Percentiles rank a stretch among this genome's conserved stretches.
Evolutionary conservation across 768 basidiomycete species (phyloP).

Genomic region (Lentinula lateritia): DNA sequence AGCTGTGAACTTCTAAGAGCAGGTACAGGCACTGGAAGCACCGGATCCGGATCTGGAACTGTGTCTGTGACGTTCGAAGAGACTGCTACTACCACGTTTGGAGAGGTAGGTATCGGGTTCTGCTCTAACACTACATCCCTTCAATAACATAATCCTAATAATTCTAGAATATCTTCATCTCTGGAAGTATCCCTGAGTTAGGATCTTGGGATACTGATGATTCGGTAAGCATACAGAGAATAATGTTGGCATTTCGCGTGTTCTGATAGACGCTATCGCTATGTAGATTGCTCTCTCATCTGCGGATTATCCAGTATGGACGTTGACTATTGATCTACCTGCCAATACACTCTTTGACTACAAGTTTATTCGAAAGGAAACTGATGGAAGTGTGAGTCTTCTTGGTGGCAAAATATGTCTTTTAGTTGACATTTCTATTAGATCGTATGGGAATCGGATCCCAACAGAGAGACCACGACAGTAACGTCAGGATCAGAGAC

Average conservation of each 20-base stretch:
- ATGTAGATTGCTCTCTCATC: conserved; percentile 46
- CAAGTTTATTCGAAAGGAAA: conserved; percentile 57
- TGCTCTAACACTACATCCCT: neutral
- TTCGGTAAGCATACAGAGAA: conserved; percentile 26
- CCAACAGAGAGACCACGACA: conserved; percentile 45
- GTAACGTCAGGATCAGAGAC: conserved; percentile 33
- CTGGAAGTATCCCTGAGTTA: conserved; percentile 50
- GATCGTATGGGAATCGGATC: conserved; percentile 61
- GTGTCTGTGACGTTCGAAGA: conserved; percentile 45
- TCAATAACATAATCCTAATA: neutral
- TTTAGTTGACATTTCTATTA: conserved; percentile 11
- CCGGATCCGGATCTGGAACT: conserved; percentile 4
- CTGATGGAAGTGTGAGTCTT: conserved; percentile 39
- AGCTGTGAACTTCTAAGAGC: conserved; percentile 2
- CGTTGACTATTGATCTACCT: conserved; percentile 43
- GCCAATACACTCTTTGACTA: conserved; percentile 46
- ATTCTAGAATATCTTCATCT: conserved; percentile 52
- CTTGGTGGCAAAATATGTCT: neutral
- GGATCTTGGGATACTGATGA: conserved; percentile 44
- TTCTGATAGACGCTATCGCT: neutral
- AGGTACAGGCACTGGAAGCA: conserved; percentile 1
- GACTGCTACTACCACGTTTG: conserved; percentile 49
- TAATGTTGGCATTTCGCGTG: too few species aligned
- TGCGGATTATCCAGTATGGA: conserved; percentile 51
- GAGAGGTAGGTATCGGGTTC: conserved; percentile 35